A percentile compares a stretch with the other conserved stretches of the same genome.
These are phyloP conservation scores for Pontederia crassipes DNA, from an alignment of 176 grass and related monocot species.

Conservation along the genomic window DNA sequence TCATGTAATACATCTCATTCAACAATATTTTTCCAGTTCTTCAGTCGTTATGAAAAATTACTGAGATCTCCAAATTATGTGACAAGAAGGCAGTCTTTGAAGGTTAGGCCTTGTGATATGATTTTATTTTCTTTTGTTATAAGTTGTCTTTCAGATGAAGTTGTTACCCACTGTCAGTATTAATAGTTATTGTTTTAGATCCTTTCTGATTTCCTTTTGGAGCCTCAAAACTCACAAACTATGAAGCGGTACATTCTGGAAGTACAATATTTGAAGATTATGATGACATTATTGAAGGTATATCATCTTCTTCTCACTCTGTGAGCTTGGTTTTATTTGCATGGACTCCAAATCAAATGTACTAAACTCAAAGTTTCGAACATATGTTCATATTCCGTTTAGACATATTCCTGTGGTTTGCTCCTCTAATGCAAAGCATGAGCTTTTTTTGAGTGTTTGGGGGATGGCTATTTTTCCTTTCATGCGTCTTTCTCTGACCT, in stretches of 20 bases:
- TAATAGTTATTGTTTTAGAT: constrained; percentile 40
- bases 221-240: constrained; percentile 80
- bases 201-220: constrained; percentile 96
- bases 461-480: no score
- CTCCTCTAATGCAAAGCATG: no score
- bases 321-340: background rate
- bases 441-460: no score
- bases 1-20: background rate
- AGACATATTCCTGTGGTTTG: no score
- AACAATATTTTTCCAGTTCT: constrained; percentile 61
- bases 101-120: constrained; percentile 43
- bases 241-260: constrained; percentile 96
- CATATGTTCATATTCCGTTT: no score
- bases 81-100: constrained; percentile 91
- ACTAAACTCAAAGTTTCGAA: no score
- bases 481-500: no score
- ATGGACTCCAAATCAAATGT: background rate
- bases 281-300: constrained; percentile 89
- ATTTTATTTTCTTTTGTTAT: background rate
- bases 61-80: constrained; percentile 89
- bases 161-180: background rate
- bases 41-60: constrained; percentile 81
- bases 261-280: constrained; percentile 62
- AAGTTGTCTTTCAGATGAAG: background rate
- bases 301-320: background rate